Conservation (phyloP, 768 basidiomycete species). For the Psilocybe sp. region DNA sequence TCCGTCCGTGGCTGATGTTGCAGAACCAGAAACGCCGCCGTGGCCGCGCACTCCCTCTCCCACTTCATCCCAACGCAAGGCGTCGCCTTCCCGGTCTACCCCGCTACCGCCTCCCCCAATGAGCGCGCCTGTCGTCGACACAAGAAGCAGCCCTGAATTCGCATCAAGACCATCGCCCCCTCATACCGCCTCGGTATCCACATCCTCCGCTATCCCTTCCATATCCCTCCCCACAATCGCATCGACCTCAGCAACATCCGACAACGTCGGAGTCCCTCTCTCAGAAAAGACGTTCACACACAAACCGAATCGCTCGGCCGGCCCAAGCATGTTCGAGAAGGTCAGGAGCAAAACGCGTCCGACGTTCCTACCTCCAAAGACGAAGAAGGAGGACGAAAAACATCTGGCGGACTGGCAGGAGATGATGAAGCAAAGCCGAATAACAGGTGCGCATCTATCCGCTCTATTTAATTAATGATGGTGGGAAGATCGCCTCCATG, state of each 20-base stretch:
- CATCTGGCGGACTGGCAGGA: constrained; percentile 83
- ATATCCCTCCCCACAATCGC: constrained; percentile 14
- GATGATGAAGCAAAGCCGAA: constrained; percentile 84
- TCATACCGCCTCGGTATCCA: constrained; percentile 8
- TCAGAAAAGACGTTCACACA: constrained; percentile 32
- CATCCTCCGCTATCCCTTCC: constrained; percentile 4
- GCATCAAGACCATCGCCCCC: constrained; percentile 13
- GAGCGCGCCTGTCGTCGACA: constrained; percentile 9
- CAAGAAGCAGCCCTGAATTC: background rate
- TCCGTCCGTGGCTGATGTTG: too few species aligned
- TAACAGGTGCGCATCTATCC: constrained; percentile 51
- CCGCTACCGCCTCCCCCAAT: constrained; percentile 3
- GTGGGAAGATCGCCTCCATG: background rate
- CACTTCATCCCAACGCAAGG: too few species aligned
- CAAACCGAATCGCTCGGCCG: constrained; percentile 49
- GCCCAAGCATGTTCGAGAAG: constrained; percentile 74
- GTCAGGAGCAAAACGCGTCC: constrained; percentile 85
- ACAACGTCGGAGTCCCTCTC: constrained; percentile 11
- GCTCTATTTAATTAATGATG: background rate
- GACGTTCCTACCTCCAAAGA: constrained; percentile 80
- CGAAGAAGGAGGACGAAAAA: constrained; percentile 70
- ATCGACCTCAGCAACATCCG: constrained; percentile 2
- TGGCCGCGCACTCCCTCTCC: too few species aligned
- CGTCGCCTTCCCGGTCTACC: too few species aligned
- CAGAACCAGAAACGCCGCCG: too few species aligned